Conservation (phyloP, 352 stramenopile genomes). For the Pythium utonaiense region DNA sequence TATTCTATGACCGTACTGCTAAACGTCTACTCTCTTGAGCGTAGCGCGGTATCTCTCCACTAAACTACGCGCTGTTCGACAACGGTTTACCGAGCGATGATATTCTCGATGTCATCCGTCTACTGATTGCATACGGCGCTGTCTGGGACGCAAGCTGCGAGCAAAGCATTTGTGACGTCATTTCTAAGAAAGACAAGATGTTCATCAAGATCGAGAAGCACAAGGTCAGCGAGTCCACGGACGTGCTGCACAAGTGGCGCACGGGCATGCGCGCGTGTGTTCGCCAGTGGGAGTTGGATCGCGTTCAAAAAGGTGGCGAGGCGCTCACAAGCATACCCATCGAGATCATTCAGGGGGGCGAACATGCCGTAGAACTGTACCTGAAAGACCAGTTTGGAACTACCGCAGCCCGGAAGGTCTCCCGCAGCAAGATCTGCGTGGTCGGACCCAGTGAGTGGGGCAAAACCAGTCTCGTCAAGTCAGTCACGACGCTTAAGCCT, state of each 20-base stretch:
- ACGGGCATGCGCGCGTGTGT: too few relatives aligned
- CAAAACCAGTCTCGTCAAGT: too few relatives aligned
- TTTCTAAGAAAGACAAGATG: too few relatives aligned
- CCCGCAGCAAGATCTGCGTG: too few relatives aligned
- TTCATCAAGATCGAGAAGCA: too few relatives aligned
- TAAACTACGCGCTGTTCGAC: not conserved
- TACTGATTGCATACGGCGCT: not conserved
- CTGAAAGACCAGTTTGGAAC: too few relatives aligned
- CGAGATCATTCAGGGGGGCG: constrained; percentile 15
- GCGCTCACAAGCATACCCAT: not conserved
- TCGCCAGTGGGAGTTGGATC: not conserved
- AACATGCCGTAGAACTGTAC: not conserved
- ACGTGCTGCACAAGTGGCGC: too few relatives aligned
- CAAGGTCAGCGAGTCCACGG: too few relatives aligned
- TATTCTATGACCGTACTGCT: not conserved
- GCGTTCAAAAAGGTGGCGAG: not conserved
- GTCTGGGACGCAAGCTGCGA: not conserved
- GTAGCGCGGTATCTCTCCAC: not conserved
- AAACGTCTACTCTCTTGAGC: not conserved
- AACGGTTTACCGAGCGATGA: not conserved
- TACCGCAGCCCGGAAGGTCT: too few relatives aligned
- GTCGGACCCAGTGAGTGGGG: not conserved
- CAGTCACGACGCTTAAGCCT: too few relatives aligned
- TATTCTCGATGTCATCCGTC: not conserved
- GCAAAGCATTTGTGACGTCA: too few relatives aligned